Conservation (phyloP, 2,329 filamentous ascomycete genomes). For the Cordyceps farinosa region DNA sequence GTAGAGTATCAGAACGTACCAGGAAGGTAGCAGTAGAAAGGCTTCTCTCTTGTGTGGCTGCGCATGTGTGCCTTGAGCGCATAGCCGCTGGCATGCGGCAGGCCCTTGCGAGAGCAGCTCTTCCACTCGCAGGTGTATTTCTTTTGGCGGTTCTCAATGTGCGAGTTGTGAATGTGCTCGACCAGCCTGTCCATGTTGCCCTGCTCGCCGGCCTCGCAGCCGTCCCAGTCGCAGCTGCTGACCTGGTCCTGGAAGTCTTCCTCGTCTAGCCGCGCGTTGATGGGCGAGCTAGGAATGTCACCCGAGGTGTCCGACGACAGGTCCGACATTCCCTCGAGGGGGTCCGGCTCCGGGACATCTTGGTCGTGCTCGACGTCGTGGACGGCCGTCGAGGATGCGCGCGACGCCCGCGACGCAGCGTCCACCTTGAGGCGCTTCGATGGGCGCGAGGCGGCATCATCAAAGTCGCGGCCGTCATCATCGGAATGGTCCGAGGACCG, state of each 20-base stretch:
- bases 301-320: slow-evolving; percentile 90
- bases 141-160: slow-evolving; percentile 90
- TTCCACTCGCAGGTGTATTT: slow-evolving; percentile 99
- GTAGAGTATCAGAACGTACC: slow-evolving; percentile 51
- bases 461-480: slow-evolving; percentile 42
- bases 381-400: slow-evolving; percentile 43
- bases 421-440: slow-evolving; percentile 47
- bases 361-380: slow-evolving; percentile 43
- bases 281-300: slow-evolving; percentile 70
- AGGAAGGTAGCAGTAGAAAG: slow-evolving; percentile 92
- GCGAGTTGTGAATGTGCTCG: slow-evolving; percentile 83
- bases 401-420: slow-evolving; percentile 43
- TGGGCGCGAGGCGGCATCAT: slow-evolving; percentile 38
- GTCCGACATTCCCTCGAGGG: slow-evolving; percentile 60
- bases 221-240: slow-evolving; percentile 74
- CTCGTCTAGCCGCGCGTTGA: slow-evolving; percentile 65
- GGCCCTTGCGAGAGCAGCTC: slow-evolving; percentile 81
- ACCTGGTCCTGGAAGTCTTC: slow-evolving; percentile 76
- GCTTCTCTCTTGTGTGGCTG: slow-evolving; percentile 96
- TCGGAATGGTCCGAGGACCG: slow-evolving; percentile 45
- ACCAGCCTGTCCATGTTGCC: slow-evolving; percentile 79
- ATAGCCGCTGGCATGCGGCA: slow-evolving; percentile 92
- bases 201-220: slow-evolving; percentile 66
- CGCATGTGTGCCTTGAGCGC: slow-evolving; percentile 96
- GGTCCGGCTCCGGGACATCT: slow-evolving; percentile 43